phyloP scores from a whole-genome alignment of 768 basidiomycete species.

The Boletus rubescentipes region DNA sequence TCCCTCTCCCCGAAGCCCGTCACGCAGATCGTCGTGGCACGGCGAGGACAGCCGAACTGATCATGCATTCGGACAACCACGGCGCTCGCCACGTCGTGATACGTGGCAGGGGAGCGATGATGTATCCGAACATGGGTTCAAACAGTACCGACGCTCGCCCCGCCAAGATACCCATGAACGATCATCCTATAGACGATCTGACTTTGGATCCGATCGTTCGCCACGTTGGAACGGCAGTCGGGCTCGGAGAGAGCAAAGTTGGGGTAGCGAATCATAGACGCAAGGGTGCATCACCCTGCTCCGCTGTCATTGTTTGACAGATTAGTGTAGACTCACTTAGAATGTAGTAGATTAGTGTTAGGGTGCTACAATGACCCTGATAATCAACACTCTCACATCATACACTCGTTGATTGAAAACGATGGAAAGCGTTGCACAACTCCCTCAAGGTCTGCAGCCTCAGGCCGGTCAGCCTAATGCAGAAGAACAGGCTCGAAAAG shows the following conservation, averaged over 20 bases:
- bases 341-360: background rate
- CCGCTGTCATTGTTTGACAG: background rate
- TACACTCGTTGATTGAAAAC: background rate
- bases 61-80: background rate
- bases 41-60: background rate
- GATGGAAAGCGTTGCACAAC: conserved; percentile 28
- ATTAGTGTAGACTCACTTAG: conserved; percentile 5
- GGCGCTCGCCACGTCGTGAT: conserved; percentile 4
- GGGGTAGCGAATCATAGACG: conserved; percentile 1
- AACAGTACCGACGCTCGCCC: background rate
- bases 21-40: conserved; percentile 13
- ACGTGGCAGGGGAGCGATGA: background rate
- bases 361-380: background rate
- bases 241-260: conserved; percentile 6
- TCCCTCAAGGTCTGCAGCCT: conserved; percentile 29
- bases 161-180: conserved; percentile 4
- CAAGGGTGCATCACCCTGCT: background rate
- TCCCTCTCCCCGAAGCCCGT: conserved; percentile 1
- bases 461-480: conserved; percentile 45
- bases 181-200: conserved; percentile 3
- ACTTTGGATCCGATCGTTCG: conserved; percentile 3
- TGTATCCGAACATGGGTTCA: background rate
- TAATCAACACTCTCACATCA: conserved; percentile 3
- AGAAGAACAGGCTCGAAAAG: conserved; percentile 54
- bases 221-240: conserved; percentile 1